Evolutionary conservation across 495 filamentous ascomycete genomes (phyloP), one percentile per base, ranked within the genome.

Genomic region (Pseudotulostoma volvatum): DNA sequence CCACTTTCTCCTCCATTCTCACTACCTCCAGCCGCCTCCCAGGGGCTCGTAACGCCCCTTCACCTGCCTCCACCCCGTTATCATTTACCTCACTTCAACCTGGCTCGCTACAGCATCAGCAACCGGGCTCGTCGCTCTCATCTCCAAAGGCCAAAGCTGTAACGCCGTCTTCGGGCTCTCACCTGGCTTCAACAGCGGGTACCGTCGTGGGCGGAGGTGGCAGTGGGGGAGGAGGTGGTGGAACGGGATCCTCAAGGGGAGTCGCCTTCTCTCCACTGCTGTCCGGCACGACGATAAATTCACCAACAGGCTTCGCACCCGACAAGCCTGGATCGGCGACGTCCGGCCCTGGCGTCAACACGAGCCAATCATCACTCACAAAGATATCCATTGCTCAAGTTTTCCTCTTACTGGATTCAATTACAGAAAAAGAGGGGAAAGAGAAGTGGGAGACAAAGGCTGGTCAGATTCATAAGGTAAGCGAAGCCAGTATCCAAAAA

Each of bases 371-470:
- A 7, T 72, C 68, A 8, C 56, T 72, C 18, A 63, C 82, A 31
- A 93, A 85, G 55, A 88, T 99, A 55, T 84, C 84, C 41, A 78
- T 92, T 48, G 85, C 88, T 40, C 92, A 99, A 67, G 76, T 96
- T 40, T 92, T 87, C 60, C 70, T 99, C 41, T 72, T 96, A 25
- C 71, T 99, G 42, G 88, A 85, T 64, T 83, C 83, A 18, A 81
- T 94, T 53, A 93, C 84, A 51, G 87, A 95, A 59, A 86, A 84
- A 57, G 83, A 88, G 59, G 73, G 74, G 40, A 79, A 80, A 55
- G 71, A 77, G 46, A 94, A 92, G 84, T 95, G 85, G 82, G 86
- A 96, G 52, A 69, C 74, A 30, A 86, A 92, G 62, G 77, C 77
- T 47, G 85, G 90, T 52, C 83, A 88, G 55, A 80, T 99, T 48